Conservation (phyloP, 495 filamentous ascomycete species). For the Aspergillus haitiensis region DNA sequence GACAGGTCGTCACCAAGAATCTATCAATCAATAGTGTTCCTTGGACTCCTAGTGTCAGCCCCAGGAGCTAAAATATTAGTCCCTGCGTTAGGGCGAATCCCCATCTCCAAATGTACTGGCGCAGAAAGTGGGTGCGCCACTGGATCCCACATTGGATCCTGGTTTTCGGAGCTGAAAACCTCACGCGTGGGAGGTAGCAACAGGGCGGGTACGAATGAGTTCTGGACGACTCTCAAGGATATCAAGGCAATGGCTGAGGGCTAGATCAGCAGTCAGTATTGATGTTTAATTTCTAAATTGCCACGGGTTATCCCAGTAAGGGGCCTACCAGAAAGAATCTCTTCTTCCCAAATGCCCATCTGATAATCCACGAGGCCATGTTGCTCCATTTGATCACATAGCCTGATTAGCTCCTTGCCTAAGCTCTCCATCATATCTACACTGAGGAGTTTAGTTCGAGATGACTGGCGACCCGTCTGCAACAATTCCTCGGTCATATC, state of each 20-base stretch:
- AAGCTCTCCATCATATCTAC: conserved; percentile 71
- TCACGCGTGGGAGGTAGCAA: conserved; percentile 27
- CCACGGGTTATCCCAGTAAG: not conserved
- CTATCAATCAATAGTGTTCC: conserved; percentile 27
- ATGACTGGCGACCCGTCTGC: conserved; percentile 57
- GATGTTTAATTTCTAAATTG: not conserved
- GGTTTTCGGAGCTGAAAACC: conserved; percentile 10
- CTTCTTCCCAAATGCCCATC: conserved; percentile 94
- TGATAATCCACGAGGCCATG: conserved; percentile 95
- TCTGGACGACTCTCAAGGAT: conserved; percentile 47
- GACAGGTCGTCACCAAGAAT: conserved; percentile 16
- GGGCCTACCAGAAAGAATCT: conserved; percentile 74
- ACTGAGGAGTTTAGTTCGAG: conserved; percentile 64
- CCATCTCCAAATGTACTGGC: conserved; percentile 18
- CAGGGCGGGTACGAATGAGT: conserved; percentile 27
- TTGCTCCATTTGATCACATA: conserved; percentile 83
- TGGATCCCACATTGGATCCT: not conserved
- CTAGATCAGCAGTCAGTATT: conserved; percentile 34
- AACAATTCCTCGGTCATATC: conserved; percentile 65
- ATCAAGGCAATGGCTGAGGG: conserved; percentile 66
- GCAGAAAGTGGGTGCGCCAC: conserved; percentile 11
- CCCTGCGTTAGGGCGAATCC: conserved; percentile 22
- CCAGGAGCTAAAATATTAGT: conserved; percentile 25
- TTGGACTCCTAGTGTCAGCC: not conserved
- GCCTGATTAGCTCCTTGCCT: conserved; percentile 74